A percentile compares a stretch with the other conserved stretches of the same genome.
Evolutionary conservation across 176 grass and related monocot species (phyloP).

Genomic region (Tillandsia leiboldiana): DNA sequence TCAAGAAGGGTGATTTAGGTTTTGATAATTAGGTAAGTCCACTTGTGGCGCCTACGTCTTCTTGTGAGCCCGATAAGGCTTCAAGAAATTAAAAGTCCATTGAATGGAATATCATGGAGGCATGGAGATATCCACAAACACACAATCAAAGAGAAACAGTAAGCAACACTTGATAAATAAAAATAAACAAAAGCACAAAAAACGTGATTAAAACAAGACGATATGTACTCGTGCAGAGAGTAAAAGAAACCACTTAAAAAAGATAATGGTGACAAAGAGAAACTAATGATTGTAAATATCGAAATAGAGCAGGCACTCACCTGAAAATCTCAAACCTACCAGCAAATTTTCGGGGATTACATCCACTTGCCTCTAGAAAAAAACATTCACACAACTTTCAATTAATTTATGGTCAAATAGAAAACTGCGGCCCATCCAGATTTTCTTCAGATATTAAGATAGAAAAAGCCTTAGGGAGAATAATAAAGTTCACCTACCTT

Average conservation of each 20-base stretch:
- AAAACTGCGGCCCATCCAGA: constrained; percentile 36
- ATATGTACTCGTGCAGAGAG: neutral
- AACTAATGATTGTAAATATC: constrained; percentile 25
- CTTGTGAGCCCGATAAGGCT: too few species aligned
- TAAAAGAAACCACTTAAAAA: neutral
- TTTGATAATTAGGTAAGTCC: too few species aligned
- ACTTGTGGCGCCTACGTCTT: too few species aligned
- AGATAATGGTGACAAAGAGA: neutral
- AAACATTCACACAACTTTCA: constrained; percentile 61
- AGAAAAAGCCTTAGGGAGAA: constrained; percentile 32
- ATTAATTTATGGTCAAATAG: constrained; percentile 42
- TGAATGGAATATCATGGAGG: too few species aligned
- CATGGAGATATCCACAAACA: too few species aligned
- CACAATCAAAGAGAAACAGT: neutral
- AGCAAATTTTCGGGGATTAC: constrained; percentile 60
- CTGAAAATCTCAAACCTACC: constrained; percentile 81
- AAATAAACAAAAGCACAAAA: constrained; percentile 8
- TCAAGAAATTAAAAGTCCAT: too few species aligned
- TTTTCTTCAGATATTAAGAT: constrained; percentile 34
- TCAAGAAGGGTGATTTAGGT: too few species aligned
- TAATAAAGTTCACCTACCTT: constrained; percentile 59
- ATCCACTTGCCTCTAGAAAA: constrained; percentile 77
- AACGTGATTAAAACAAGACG: neutral
- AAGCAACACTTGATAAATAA: constrained; percentile 6
- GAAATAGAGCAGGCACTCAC: constrained; percentile 49